phyloP scores from a whole-genome alignment of 345 rosid genomes.

The Salix dunnii region DNA sequence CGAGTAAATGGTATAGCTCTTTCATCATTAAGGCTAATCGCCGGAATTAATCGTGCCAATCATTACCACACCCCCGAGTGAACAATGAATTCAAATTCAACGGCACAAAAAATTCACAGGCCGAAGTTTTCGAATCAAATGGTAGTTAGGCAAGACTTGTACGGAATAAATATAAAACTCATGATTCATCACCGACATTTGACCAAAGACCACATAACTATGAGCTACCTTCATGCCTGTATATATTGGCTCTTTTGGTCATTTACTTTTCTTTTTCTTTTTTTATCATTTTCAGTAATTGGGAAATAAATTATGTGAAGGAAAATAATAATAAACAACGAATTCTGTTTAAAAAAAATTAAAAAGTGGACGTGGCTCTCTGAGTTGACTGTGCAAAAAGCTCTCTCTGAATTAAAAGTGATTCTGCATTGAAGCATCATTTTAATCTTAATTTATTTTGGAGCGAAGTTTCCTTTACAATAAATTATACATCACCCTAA shows the following conservation, averaged over 20 bases:
- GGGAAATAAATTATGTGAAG: neutral
- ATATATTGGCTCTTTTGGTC: too few relatives aligned
- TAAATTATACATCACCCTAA: too few relatives aligned
- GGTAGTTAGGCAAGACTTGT: neutral
- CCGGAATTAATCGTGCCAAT: neutral
- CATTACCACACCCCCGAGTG: neutral
- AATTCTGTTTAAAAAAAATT: too few relatives aligned
- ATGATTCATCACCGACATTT: neutral
- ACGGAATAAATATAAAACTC: neutral
- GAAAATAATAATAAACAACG: too few relatives aligned
- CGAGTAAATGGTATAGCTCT: too few relatives aligned
- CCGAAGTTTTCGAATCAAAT: too few relatives aligned
- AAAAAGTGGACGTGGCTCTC: neutral
- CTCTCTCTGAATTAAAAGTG: too few relatives aligned
- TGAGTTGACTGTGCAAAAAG: neutral
- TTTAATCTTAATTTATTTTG: too few relatives aligned
- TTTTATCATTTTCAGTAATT: too few relatives aligned
- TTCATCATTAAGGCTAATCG: neutral
- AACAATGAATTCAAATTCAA: neutral
- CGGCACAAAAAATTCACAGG: neutral
- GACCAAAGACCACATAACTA: neutral
- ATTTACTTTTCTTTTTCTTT: too few relatives aligned
- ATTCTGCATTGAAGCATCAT: too few relatives aligned
- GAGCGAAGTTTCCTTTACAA: too few relatives aligned
- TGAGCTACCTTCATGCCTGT: neutral